A percentile compares a stretch with the other conserved stretches of the same genome.
Evolutionary conservation across 257 asterid genomes (phyloP).

Genomic region (Solanum corneliomulleri): DNA sequence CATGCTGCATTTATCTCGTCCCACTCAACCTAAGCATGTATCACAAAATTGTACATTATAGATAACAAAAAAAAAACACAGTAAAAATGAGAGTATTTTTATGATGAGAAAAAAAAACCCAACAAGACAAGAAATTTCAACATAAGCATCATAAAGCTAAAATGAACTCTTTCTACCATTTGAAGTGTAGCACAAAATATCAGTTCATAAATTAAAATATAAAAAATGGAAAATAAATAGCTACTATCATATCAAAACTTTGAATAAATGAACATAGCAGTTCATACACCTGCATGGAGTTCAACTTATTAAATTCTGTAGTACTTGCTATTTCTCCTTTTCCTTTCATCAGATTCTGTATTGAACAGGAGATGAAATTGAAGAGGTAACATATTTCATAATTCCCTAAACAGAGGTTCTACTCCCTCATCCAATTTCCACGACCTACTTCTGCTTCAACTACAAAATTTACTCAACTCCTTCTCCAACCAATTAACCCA

Average conservation of each 20-base stretch:
- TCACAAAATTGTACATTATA: background rate
- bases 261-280: background rate
- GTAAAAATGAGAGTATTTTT: background rate
- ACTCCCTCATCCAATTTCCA: background rate
- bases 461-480: background rate
- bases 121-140: background rate
- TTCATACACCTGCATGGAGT: background rate
- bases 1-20: conserved; percentile 99
- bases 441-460: background rate
- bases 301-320: background rate
- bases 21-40: conserved; percentile 80
- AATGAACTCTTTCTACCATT: background rate
- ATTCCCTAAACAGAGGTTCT: background rate
- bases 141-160: background rate
- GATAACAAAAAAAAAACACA: background rate
- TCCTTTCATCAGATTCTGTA: background rate
- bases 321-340: background rate
- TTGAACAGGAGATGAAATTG: background rate
- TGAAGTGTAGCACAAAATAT: background rate
- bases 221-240: background rate
- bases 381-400: background rate
- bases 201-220: background rate
- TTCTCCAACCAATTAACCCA: background rate
- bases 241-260: background rate
- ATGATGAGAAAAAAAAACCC: background rate